Conservation (phyloP, 768 basidiomycete species). For the Xanthoconium stramineum region DNA sequence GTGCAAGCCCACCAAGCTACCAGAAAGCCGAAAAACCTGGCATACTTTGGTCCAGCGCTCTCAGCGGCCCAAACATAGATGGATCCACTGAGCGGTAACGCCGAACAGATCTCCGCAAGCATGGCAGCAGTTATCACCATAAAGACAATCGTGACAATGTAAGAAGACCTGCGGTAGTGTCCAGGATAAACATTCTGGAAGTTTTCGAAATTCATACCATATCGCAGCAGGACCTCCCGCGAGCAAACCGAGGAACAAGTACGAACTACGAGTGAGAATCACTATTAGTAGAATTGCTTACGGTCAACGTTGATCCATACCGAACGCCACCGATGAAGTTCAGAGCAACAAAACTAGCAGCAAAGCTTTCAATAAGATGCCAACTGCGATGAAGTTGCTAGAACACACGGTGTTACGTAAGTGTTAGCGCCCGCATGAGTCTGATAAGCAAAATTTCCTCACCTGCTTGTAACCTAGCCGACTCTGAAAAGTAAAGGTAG, state of each 20-base stretch:
- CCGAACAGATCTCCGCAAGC: constrained; percentile 88
- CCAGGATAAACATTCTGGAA: constrained; percentile 11
- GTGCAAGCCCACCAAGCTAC: constrained; percentile 94
- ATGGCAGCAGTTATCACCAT: constrained; percentile 87
- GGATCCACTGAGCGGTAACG: constrained; percentile 81
- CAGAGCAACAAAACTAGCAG: constrained; percentile 83
- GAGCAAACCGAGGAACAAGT: constrained; percentile 75
- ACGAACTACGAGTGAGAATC: constrained; percentile 45
- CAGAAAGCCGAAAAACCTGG: constrained; percentile 81
- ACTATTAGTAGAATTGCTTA: constrained; percentile 2
- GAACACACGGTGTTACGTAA: not conserved
- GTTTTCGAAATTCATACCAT: constrained; percentile 45
- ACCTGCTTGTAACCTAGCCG: constrained; percentile 82
- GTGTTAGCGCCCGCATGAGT: not conserved
- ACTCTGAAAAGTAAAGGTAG: constrained; percentile 44
- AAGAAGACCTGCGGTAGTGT: constrained; percentile 66
- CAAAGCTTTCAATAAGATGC: constrained; percentile 81
- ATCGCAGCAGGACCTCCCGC: constrained; percentile 87
- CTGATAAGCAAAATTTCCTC: constrained; percentile 5
- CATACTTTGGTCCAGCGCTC: constrained; percentile 85
- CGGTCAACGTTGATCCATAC: constrained; percentile 34
- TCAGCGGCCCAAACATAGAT: constrained; percentile 96
- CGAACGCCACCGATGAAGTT: constrained; percentile 89
- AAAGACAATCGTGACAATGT: constrained; percentile 76
- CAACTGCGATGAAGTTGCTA: constrained; percentile 87